Evolutionary conservation across 768 basidiomycete genomes (phyloP).

Genomic region (Amanita pallidorosea): DNA sequence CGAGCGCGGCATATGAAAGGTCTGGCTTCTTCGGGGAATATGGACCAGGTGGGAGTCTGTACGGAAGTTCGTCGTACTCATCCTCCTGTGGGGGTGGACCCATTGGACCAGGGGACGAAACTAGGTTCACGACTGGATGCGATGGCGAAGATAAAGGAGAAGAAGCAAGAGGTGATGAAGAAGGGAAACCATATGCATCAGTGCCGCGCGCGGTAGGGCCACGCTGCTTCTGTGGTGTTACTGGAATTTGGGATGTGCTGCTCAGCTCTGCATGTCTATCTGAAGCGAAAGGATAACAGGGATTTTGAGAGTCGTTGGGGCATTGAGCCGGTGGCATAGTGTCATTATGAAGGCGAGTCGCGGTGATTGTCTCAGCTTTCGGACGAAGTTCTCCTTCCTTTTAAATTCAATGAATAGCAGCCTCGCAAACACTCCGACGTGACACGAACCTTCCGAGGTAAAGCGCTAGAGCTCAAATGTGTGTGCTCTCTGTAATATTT

Average conservation of each 20-base stretch:
- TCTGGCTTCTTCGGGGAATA: constrained; percentile 75
- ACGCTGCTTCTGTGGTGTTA: constrained; percentile 40
- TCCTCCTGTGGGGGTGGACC: constrained; percentile 51
- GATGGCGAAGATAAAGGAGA: constrained; percentile 59
- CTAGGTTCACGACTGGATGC: constrained; percentile 54
- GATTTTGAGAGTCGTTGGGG: constrained; percentile 22
- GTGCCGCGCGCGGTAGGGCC: constrained; percentile 21
- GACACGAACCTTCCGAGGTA: constrained; percentile 18
- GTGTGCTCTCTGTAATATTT: constrained; percentile 55
- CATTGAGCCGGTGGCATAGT: constrained; percentile 16
- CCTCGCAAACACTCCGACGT: constrained; percentile 10
- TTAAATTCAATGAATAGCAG: constrained; percentile 5
- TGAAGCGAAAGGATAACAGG: constrained; percentile 25
- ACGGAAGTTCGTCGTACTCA: constrained; percentile 59
- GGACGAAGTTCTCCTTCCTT: constrained; percentile 14
- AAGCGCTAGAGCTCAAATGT: constrained; percentile 18
- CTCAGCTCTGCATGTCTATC: constrained; percentile 20
- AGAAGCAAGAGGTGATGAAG: constrained; percentile 44
- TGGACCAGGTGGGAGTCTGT: constrained; percentile 74
- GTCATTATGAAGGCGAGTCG: constrained; percentile 22
- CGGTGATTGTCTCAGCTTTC: constrained; percentile 35
- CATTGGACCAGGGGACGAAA: constrained; percentile 80
- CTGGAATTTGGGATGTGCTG: constrained; percentile 26
- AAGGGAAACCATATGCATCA: constrained; percentile 38
- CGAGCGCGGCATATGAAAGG: constrained; percentile 88